These are phyloP conservation scores for Nematocida sp. DNA, from an alignment of 371 early-diverging fungal genomes.

Conservation along the genomic window DNA sequence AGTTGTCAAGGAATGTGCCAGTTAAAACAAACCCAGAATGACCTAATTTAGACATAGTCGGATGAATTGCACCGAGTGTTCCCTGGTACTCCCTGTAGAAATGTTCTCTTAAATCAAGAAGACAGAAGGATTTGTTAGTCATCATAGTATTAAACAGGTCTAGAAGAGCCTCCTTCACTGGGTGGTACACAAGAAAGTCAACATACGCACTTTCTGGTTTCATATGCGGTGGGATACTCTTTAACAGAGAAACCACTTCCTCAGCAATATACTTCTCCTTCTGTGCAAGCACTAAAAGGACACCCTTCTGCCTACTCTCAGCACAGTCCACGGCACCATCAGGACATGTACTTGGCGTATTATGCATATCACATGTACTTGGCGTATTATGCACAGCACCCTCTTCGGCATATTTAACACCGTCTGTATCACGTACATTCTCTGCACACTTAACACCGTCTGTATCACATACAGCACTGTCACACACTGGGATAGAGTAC, in stretches of 20 bases:
- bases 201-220: neutral
- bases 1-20: conserved; percentile 55
- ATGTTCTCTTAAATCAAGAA: conserved; percentile 43
- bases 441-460: too few relatives aligned
- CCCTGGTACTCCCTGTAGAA: conserved; percentile 47
- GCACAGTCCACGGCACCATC: too few relatives aligned
- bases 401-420: too few relatives aligned
- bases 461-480: neutral
- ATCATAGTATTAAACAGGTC: conserved; percentile 42
- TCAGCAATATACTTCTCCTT: neutral
- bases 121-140: neutral
- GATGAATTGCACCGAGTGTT: conserved; percentile 27
- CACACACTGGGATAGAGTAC: neutral
- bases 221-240: neutral
- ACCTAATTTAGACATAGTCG: conserved; percentile 20
- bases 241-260: neutral
- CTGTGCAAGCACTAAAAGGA: conserved; percentile 15
- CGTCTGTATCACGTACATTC: neutral
- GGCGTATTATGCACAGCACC: too few relatives aligned
- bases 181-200: conserved; percentile 50
- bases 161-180: conserved; percentile 41
- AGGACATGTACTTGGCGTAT: too few relatives aligned
- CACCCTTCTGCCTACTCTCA: neutral
- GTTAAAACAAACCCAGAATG: conserved; percentile 53
- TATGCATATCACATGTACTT: too few relatives aligned